Base-by-base conservation (phyloP, 345 rosid genomes). In the Eucalyptus tenuipes region DNA sequence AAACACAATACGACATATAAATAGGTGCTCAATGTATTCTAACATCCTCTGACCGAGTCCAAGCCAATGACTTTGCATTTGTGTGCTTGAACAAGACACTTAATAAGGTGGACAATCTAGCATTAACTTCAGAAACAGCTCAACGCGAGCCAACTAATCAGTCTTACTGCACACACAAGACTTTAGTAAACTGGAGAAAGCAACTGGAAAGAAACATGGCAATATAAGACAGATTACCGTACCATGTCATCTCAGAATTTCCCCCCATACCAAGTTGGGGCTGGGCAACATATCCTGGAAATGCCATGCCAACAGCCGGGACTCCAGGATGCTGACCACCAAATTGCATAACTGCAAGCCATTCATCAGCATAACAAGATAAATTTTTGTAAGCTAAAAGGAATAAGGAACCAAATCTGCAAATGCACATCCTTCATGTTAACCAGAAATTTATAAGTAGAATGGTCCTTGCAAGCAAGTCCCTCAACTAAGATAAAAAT, bases 171-270 rank as follows among this genome's bases (percentile, higher is more conserved):
- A 5, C 31, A 17, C 49, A 50, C 64, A 24, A 82, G 82, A 50
- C 64, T 50, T 42, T 18, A 61, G 40, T 20, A 87, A 37, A 84
- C 22, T 6, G 20, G 29, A 44, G 59, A 82, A 52, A 88, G 57
- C 71, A 12, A 55, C 22, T 48, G 52, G 29, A 85, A 47, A 61
- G 45, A 45, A 85, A 45, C 31, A 44, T 14, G 48, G 40, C 64
- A 7, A 82, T 37, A 71, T 37, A 37, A 49, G 49, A 59, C 84
- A 59, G 37, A 49, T 29, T 37, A 88, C 45, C 9, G 86, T 96
- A 97, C 99, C 99, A 97, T 91, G 99, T 94, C 99, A 97, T 96
- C 92, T 97, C 98, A 16, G 99, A 96, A 92, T 96, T 97, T 87
- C 97, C 96, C 86, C 98, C 96, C 66, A 94, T 52, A 88, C 99